phyloP scores from a whole-genome alignment of 371 early-diverging fungal species.

The Actinomucor elegans region DNA sequence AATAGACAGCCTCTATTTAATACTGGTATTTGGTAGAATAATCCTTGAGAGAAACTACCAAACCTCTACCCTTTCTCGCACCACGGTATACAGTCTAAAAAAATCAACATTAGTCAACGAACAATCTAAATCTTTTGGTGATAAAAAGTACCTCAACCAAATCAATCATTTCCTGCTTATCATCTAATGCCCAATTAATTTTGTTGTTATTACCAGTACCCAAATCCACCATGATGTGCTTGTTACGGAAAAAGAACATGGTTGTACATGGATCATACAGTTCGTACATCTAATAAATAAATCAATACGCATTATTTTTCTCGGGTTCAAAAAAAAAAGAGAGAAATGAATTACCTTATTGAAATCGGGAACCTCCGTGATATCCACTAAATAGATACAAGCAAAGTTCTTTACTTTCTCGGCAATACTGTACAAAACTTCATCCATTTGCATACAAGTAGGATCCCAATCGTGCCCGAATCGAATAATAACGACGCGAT shows the following conservation, averaged over 20 bases:
- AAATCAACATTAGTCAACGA: too few relatives aligned
- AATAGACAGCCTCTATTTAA: constrained; percentile 30
- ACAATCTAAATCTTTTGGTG: too few relatives aligned
- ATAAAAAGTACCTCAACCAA: constrained; percentile 79
- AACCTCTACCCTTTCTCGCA: constrained; percentile 91
- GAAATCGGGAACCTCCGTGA: constrained; percentile 86
- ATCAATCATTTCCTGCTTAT: constrained; percentile 88
- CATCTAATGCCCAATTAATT: constrained; percentile 94
- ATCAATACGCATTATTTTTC: neutral
- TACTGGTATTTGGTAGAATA: constrained; percentile 97
- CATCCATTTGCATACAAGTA: constrained; percentile 98
- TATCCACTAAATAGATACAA: constrained; percentile 91
- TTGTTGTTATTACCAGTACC: constrained; percentile 99
- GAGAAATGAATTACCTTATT: constrained; percentile 85
- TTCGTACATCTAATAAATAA: constrained; percentile 82
- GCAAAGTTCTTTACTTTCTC: constrained; percentile 98
- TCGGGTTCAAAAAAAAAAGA: too few relatives aligned
- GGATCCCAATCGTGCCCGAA: constrained; percentile 98
- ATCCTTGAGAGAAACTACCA: constrained; percentile 94
- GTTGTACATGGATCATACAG: constrained; percentile 95
- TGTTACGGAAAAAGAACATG: constrained; percentile 95
- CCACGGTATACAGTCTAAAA: constrained; percentile 89
- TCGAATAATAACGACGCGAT: constrained; percentile 93
- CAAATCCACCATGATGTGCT: constrained; percentile 97
- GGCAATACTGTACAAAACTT: constrained; percentile 86